Base-by-base conservation (phyloP, 139 green algal species). In the Raphidocelis subcapitata region DNA sequence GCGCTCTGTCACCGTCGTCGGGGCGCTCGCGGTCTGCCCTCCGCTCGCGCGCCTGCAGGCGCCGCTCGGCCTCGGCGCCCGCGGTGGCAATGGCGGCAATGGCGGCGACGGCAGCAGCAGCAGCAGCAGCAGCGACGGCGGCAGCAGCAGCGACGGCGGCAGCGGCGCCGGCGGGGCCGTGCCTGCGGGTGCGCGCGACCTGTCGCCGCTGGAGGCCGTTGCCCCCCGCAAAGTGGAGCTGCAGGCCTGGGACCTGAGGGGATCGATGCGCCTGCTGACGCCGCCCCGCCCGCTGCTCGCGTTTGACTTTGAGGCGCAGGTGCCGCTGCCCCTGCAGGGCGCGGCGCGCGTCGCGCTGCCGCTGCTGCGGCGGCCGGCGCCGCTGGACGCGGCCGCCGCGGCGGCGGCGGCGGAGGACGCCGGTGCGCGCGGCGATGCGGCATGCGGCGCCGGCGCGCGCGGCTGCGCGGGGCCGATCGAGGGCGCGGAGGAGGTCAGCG, bases 121-220 rank as follows among this genome's bases (percentile, higher is more conserved):
- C 12, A 14, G 24, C 64, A 44, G 44, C 64, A 61, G 67, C 67
- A 63, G 67, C 67, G 35, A 26, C 33, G 20, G 23, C 35, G 60
- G 29, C 66, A 32, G 0, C 24, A 18, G 3, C 5, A 23, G 15
- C 29, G 15, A 23, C 23, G 31, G 24, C 37, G 36, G 63, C 63
- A 57, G 63, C 20, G 41, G 8, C 41, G 41, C 41, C 12, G 41
- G 12, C 12, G 41, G 8, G 41, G 12, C 41, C 41, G 41, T 12
- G 8, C 8, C 8, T 12, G 41, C 41, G 12, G 41, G 12, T 8
- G 41, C 36, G 8, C 33, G 31, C 24, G 67, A 74, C 55, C 21
- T 74, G n/a, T 74, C 67, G 56, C 64, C 67, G 23, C 67, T 74
- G 67, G 36, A 57, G 54, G 33, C 44, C 54, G 52, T 74, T 24